Conservation (phyloP, 1,284 basidiomycete genomes). For the Cutaneotrichosporon cavernicola region DNA sequence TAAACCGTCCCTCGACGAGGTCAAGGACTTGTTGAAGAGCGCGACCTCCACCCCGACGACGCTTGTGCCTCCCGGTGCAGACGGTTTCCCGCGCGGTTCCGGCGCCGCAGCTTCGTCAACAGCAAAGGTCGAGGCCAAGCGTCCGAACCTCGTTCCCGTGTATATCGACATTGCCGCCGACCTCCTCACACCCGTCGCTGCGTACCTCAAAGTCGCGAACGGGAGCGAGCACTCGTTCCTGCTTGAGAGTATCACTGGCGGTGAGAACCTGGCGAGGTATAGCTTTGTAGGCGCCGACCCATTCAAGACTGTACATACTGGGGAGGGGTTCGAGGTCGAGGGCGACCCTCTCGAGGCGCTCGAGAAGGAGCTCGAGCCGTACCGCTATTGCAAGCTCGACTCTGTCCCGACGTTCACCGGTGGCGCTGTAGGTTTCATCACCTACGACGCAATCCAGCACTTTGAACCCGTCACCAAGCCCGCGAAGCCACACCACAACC, state of each 20-base stretch:
- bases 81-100: slow-evolving; percentile 36
- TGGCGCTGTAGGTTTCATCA: slow-evolving; percentile 95
- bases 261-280: slow-evolving; percentile 88
- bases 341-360: slow-evolving; percentile 86
- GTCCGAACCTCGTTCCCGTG: slow-evolving; percentile 64
- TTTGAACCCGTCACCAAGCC: slow-evolving; percentile 87
- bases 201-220: slow-evolving; percentile 88
- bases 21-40: slow-evolving; percentile 36
- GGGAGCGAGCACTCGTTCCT: slow-evolving; percentile 91
- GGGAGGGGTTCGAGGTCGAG: slow-evolving; percentile 73
- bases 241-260: slow-evolving; percentile 85
- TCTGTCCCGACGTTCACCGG: slow-evolving; percentile 92
- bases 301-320: slow-evolving; percentile 85
- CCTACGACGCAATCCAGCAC: slow-evolving; percentile 93
- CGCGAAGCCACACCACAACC: slow-evolving; percentile 63
- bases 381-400: slow-evolving; percentile 86
- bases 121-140: slow-evolving; percentile 18
- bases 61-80: slow-evolving; percentile 30
- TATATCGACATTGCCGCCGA: slow-evolving; percentile 92
- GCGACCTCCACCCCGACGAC: slow-evolving; percentile 41
- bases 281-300: slow-evolving; percentile 98
- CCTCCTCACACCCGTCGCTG: slow-evolving; percentile 93
- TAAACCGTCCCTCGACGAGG: slow-evolving; percentile 39
- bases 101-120: slow-evolving; percentile 20
- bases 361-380: slow-evolving; percentile 80